These are phyloP conservation scores for Silene conica DNA, from an alignment of 148 eudicot species.

Conservation along the genomic window DNA sequence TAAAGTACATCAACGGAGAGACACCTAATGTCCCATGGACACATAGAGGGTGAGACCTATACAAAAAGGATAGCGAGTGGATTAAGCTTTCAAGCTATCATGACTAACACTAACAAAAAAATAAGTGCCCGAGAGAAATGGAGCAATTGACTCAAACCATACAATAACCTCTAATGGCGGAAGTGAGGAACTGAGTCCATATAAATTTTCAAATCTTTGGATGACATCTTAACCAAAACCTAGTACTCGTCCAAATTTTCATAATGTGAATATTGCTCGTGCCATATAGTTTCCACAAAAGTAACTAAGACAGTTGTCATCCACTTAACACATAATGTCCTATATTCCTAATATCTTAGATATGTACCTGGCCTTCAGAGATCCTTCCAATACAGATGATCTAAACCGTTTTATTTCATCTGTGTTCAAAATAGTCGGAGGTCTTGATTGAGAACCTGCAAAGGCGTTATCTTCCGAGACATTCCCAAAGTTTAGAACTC, in stretches of 20 bases:
- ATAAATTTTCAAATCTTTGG: background rate
- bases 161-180: too few relatives aligned
- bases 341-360: background rate
- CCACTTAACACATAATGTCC: background rate
- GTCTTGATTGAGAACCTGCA: constrained; percentile 58
- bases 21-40: too few relatives aligned
- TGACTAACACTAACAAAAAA: too few relatives aligned
- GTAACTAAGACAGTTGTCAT: background rate
- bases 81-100: too few relatives aligned
- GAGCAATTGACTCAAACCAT: too few relatives aligned
- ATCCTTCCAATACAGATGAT: constrained; percentile 50
- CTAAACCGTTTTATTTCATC: constrained; percentile 71
- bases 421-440: constrained; percentile 38
- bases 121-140: too few relatives aligned
- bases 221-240: background rate
- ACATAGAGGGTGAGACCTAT: too few relatives aligned
- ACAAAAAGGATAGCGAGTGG: too few relatives aligned
- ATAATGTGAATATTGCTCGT: background rate
- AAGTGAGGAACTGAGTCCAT: too few relatives aligned
- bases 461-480: constrained; percentile 64
- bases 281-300: background rate
- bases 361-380: constrained; percentile 64
- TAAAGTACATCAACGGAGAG: background rate
- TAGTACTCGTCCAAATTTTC: background rate
- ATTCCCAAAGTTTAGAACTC: constrained; percentile 39